Percentiles rank a stretch among this genome's conserved stretches.
Conservation (phyloP, 257 asterid species). For the Salvia rosmarinus region DNA sequence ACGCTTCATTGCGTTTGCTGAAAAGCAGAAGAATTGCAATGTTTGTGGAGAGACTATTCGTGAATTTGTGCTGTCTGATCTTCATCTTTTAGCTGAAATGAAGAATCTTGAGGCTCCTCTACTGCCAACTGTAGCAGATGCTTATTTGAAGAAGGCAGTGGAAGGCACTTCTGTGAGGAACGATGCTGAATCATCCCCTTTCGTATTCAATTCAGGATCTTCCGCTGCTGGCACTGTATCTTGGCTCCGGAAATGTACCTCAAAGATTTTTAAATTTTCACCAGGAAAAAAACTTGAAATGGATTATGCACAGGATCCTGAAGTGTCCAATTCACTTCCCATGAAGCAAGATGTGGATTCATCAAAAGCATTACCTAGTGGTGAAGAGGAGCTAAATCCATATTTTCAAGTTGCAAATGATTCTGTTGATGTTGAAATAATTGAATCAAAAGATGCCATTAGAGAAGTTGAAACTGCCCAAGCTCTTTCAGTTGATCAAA, state of each 20-base stretch:
- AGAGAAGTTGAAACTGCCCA: slow-evolving; percentile 50
- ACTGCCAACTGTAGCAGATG: slow-evolving; percentile 63
- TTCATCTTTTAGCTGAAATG: slow-evolving; percentile 57
- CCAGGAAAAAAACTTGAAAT: slow-evolving; percentile 72
- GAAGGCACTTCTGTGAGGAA: slow-evolving; percentile 47
- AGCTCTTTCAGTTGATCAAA: slow-evolving; percentile 55
- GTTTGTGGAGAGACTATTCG: slow-evolving; percentile 70
- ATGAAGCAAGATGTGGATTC: slow-evolving; percentile 36
- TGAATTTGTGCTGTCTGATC: slow-evolving; percentile 76
- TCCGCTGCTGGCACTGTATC: slow-evolving; percentile 78
- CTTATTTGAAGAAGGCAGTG: slow-evolving; percentile 60
- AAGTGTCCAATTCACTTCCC: slow-evolving; percentile 39
- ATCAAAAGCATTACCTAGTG: slow-evolving; percentile 35
- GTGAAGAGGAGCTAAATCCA: slow-evolving; percentile 53
- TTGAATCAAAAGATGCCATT: slow-evolving; percentile 49
- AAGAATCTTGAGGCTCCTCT: slow-evolving; percentile 59
- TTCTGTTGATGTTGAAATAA: slow-evolving; percentile 55
- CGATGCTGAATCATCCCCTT: slow-evolving; percentile 52
- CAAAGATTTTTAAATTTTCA: slow-evolving; percentile 75
- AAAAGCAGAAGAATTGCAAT: slow-evolving; percentile 70
- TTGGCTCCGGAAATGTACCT: slow-evolving; percentile 88
- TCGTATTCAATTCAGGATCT: slow-evolving; percentile 52
- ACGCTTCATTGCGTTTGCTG: slow-evolving; percentile 69
- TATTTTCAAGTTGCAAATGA: slow-evolving; percentile 53
- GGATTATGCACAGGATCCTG: slow-evolving; percentile 46